Evolutionary conservation across 2,329 filamentous ascomycete genomes (phyloP).

Genomic region (Penicillium sp.): DNA sequence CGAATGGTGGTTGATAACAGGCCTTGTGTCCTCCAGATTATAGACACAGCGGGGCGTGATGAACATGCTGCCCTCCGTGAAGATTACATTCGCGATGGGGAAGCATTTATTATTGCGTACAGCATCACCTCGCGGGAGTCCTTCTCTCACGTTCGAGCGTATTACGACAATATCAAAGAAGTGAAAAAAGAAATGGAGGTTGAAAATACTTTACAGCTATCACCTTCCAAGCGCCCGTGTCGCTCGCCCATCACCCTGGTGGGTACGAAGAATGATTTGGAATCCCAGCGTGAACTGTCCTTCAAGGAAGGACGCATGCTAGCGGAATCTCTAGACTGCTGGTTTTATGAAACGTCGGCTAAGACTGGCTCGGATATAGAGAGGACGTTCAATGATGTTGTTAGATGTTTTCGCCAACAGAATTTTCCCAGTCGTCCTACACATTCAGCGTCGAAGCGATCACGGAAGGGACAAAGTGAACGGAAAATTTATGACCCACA

Average conservation of each 20-base stretch:
- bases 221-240: background rate
- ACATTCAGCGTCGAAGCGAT: background rate
- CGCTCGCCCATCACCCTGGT: background rate
- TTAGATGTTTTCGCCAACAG: background rate
- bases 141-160: background rate
- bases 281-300: background rate
- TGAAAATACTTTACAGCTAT: background rate
- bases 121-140: background rate
- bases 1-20: background rate
- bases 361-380: background rate
- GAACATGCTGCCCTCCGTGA: background rate
- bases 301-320: background rate
- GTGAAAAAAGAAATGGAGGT: background rate
- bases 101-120: background rate
- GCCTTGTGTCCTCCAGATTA: background rate
- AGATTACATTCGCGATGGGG: background rate
- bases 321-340: background rate
- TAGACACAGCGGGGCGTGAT: background rate
- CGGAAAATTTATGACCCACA: background rate
- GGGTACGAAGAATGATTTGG: background rate
- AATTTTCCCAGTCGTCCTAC: background rate
- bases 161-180: background rate
- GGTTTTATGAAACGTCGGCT: background rate
- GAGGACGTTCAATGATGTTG: background rate
- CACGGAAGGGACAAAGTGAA: background rate